Percentiles rank a stretch among this genome's conserved stretches.
Conservation (phyloP, 2,329 filamentous ascomycete species). For the Phialocephala subalpina region DNA sequence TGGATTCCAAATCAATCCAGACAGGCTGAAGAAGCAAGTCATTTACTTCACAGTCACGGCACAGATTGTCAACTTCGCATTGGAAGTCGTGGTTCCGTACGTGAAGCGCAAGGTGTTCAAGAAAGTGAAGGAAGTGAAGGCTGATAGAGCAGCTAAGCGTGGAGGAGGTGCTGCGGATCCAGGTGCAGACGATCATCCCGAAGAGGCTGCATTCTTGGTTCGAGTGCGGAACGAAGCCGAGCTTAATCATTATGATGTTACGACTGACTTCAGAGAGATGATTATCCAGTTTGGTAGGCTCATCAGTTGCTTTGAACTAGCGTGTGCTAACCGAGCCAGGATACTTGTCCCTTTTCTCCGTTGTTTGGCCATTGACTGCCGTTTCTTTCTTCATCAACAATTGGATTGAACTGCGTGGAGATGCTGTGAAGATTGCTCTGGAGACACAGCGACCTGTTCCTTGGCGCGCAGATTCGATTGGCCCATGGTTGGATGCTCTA, state of each 20-base stretch:
- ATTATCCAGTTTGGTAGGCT: constrained; percentile 75
- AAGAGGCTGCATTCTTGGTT: constrained; percentile 82
- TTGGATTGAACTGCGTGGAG: constrained; percentile 92
- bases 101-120: constrained; percentile 79
- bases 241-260: constrained; percentile 87
- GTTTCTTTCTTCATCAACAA: constrained; percentile 93
- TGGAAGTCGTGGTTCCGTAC: constrained; percentile 87
- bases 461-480: constrained; percentile 91
- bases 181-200: constrained; percentile 70
- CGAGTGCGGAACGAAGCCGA: constrained; percentile 85
- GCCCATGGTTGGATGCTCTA: constrained; percentile 87
- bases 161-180: constrained; percentile 49
- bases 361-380: constrained; percentile 93
- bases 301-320: neutral
- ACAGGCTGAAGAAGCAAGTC: constrained; percentile 86
- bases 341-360: constrained; percentile 89
- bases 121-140: constrained; percentile 81
- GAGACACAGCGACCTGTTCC: constrained; percentile 90
- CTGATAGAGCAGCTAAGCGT: constrained; percentile 63
- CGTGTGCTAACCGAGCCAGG: constrained; percentile 57
- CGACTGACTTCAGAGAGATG: constrained; percentile 92
- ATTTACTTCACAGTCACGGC: constrained; percentile 97
- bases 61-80: constrained; percentile 85
- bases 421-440: constrained; percentile 92
- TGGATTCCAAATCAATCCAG: constrained; percentile 83